phyloP scores from a whole-genome alignment of 208 protist genomes.

The Wallacemonas collosoma region DNA sequence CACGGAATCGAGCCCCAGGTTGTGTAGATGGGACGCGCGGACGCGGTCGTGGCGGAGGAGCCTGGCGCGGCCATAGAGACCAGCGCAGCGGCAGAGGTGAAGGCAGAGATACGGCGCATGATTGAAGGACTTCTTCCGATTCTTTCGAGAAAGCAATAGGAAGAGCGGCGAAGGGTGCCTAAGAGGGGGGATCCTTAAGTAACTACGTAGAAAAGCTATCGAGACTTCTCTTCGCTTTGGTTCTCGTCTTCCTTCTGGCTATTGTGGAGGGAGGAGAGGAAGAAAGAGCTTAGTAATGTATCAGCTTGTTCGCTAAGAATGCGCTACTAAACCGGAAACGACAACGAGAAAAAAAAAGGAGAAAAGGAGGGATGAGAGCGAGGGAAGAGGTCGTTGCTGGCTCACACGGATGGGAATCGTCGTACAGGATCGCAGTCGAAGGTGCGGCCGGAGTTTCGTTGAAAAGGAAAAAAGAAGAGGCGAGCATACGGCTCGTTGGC shows the following conservation, averaged over 20 bases:
- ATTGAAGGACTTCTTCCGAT: background rate
- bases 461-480: no score
- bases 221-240: no score
- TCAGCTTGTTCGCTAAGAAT: background rate
- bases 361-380: background rate
- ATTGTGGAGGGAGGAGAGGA: conserved; percentile 2
- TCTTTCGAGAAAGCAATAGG: no score
- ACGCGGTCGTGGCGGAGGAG: conserved; percentile 16
- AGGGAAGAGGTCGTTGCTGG: background rate
- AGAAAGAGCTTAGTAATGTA: background rate
- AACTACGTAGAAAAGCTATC: no score
- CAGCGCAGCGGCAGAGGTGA: conserved; percentile 18
- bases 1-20: conserved; percentile 71
- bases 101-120: conserved; percentile 41
- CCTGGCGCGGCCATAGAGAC: conserved; percentile 4
- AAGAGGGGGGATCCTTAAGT: background rate
- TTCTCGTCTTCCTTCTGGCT: background rate
- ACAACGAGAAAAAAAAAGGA: background rate
- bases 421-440: no score
- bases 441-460: no score
- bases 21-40: conserved; percentile 76
- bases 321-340: background rate
- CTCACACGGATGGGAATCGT: no score
- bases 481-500: no score
- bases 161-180: no score